Conservation (phyloP, 2,329 filamentous ascomycete species). For the Alternaria sp. region DNA sequence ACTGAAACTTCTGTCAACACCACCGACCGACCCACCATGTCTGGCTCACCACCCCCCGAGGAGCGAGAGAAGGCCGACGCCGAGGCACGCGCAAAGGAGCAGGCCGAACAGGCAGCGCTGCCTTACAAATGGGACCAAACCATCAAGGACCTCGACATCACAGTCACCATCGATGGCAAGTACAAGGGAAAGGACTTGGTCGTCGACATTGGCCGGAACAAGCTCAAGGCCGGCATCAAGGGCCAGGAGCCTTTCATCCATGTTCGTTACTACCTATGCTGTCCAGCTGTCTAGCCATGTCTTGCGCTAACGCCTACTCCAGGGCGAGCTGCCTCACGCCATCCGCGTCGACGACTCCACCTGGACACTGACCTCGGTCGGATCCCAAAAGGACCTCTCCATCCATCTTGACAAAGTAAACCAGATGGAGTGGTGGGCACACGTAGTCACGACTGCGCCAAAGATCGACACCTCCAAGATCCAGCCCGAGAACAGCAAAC, state of each 20-base stretch:
- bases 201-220: conserved; percentile 81
- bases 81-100: conserved; percentile 73
- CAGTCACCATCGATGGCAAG: conserved; percentile 78
- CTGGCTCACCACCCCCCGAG: conserved; percentile 59
- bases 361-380: conserved; percentile 83
- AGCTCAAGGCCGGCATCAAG: conserved; percentile 82
- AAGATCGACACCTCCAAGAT: conserved; percentile 97
- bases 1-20: conserved; percentile 17
- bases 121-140: conserved; percentile 98
- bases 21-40: conserved; percentile 36
- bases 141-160: conserved; percentile 86
- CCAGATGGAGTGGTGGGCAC: conserved; percentile 98
- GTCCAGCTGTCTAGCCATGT: background rate
- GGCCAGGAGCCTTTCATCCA: conserved; percentile 85
- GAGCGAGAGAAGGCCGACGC: conserved; percentile 65
- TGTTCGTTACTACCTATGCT: conserved; percentile 58
- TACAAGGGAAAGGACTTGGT: conserved; percentile 84
- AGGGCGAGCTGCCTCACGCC: conserved; percentile 86
- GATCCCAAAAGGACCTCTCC: conserved; percentile 75
- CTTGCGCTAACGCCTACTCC: conserved; percentile 7
- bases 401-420: conserved; percentile 95
- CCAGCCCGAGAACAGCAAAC: conserved; percentile 87
- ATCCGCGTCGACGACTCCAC: conserved; percentile 87
- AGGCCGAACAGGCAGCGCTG: conserved; percentile 85
- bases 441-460: conserved; percentile 85